phyloP scores from a whole-genome alignment of 176 grass and related monocot species.

The Carex myosuroides region DNA sequence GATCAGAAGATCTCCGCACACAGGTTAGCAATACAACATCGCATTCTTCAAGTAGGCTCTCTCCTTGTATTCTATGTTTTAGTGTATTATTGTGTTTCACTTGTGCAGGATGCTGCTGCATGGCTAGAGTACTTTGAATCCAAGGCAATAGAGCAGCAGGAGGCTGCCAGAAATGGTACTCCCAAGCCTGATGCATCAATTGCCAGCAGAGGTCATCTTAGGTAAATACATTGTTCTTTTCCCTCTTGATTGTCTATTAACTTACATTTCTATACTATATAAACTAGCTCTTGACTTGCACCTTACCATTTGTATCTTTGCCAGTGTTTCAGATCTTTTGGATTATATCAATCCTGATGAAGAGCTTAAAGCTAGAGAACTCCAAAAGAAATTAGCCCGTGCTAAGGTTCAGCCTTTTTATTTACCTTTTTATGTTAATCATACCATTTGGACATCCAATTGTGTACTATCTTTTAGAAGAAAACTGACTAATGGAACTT shows the following conservation, averaged over 20 bases:
- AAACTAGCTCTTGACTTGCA: neutral
- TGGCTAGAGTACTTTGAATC: slow-evolving; percentile 99
- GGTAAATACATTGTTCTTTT: slow-evolving; percentile 37
- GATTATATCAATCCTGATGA: slow-evolving; percentile 98
- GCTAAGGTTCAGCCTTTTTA: slow-evolving; percentile 56
- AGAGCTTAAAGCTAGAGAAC: slow-evolving; percentile 87
- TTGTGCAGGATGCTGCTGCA: slow-evolving; percentile 81
- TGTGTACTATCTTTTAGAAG: slow-evolving; percentile 16
- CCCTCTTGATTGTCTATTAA: neutral
- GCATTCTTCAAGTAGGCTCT: slow-evolving; percentile 2
- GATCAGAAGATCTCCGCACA: slow-evolving; percentile 97
- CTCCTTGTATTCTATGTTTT: slow-evolving; percentile 26
- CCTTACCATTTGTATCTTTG: slow-evolving; percentile 4
- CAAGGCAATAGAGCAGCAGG: slow-evolving; percentile 95
- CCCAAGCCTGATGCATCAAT: slow-evolving; percentile 99
- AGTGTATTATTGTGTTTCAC: slow-evolving; percentile 19
- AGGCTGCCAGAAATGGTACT: slow-evolving; percentile 97
- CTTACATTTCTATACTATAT: neutral
- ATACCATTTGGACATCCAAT: neutral
- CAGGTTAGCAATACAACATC: slow-evolving; percentile 39
- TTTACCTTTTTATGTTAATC: slow-evolving; percentile 8
- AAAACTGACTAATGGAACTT: slow-evolving; percentile 26
- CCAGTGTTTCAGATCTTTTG: slow-evolving; percentile 95
- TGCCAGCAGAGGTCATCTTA: slow-evolving; percentile 96
- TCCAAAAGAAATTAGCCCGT: slow-evolving; percentile 90